Evolutionary conservation across 345 rosid species (phyloP), one percentile per base, ranked within the genome.

Genomic region (Euclidium syriacum): DNA sequence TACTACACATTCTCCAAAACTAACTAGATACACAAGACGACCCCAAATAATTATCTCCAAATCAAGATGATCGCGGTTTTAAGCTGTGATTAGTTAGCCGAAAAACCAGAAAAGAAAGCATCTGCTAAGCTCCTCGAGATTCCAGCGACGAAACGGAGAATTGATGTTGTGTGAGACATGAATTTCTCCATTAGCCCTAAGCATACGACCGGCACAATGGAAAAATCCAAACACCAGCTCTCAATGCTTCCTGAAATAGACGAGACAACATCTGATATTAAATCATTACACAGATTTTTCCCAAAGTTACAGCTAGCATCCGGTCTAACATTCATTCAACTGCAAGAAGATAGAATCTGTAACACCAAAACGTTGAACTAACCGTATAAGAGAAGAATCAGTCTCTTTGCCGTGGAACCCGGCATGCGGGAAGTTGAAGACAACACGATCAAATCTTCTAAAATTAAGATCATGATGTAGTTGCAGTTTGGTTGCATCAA

Each of bases 361-460:
- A 55, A 23, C 0, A 4, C 24, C 16, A 25, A 35, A 60, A 27
- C 23, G 12, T n/a, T n/a, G 20, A 34, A n/a, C 70, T 67, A 33
- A 82, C 88, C 14, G 7, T 30, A 80, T 84, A 36, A 56, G 58
- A 48, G 64, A 1, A 3, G 1, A 5, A 58, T 0, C 7, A 55
- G 38, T 10, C 25, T 73, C 73, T 62, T 32, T 80, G 32, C 88
- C 70, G 9, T 68, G 19, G 61, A 84, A 87, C 16, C 86, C 95
- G 0, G 86, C 88, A 34, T 82, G 88, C 6, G 95, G 95, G 68
- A 82, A 87, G 74, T 73, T 77, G 55, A 64, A 77, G 59, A 84
- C 66, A 33, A 84, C 61, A 5, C 80, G 72, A 47, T 86, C 87
- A 12, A 81, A 83, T 58, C 61, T 81, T 36, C 58, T 72, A 55